Conservation (phyloP, 116 monocot genomes). For the Papilionanthe hybrid region DNA sequence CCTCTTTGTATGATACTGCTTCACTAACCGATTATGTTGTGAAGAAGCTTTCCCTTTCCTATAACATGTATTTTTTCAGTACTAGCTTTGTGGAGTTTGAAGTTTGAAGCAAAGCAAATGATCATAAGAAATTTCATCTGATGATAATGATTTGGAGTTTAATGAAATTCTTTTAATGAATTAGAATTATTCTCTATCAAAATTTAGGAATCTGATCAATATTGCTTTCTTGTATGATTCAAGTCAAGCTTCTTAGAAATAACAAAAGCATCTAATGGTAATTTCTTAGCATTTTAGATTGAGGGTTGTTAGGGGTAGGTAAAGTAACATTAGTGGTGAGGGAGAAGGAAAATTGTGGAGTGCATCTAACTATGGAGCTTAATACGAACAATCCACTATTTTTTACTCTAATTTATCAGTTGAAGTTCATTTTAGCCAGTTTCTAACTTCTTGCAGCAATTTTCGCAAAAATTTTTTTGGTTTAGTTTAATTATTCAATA, state of each 20-base stretch:
- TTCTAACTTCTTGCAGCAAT: background rate
- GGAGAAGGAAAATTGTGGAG: background rate
- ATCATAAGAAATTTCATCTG: background rate
- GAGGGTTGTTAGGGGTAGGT: background rate
- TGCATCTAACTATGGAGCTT: background rate
- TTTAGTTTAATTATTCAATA: background rate
- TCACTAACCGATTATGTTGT: background rate
- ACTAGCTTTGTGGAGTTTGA: constrained; percentile 2
- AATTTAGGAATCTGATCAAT: background rate
- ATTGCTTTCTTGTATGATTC: background rate
- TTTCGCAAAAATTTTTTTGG: background rate
- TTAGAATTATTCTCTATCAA: background rate
- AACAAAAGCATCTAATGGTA: background rate
- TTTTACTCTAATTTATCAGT: background rate
- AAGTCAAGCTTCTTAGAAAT: background rate
- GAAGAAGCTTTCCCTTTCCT: background rate
- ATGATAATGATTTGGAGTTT: background rate
- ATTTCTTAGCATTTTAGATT: background rate
- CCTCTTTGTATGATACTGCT: background rate
- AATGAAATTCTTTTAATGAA: background rate
- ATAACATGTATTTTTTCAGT: background rate
- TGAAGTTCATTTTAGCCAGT: background rate
- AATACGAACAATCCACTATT: background rate
- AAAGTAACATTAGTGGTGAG: background rate
- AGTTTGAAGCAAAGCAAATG: background rate